These are phyloP conservation scores for Candida quercuum DNA, from an alignment of 805 yeast genomes.

Conservation along the genomic window DNA sequence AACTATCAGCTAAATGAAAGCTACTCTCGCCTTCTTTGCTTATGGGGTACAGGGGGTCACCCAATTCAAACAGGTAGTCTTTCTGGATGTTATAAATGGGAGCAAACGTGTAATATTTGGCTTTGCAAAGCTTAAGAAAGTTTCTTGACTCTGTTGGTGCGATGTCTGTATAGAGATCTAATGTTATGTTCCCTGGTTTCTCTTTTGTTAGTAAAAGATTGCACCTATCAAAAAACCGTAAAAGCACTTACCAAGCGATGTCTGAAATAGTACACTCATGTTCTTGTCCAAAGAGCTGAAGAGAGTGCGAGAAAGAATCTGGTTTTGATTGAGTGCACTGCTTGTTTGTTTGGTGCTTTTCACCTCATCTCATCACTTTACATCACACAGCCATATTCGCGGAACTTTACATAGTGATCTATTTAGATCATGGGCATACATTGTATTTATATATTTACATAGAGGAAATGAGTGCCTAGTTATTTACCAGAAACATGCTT, in stretches of 20 bases:
- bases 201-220: constrained; percentile 18
- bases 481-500: constrained; percentile 41
- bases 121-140: constrained; percentile 50
- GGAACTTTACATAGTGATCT: too few species aligned
- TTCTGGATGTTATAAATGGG: constrained; percentile 41
- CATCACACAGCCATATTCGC: too few species aligned
- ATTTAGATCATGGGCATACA: too few species aligned
- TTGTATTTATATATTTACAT: too few species aligned
- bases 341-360: too few species aligned
- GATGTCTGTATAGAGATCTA: constrained; percentile 36
- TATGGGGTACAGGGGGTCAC: constrained; percentile 43
- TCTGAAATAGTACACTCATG: constrained; percentile 39
- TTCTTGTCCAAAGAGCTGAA: too few species aligned
- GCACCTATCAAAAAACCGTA: too few species aligned
- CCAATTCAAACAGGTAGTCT: constrained; percentile 37
- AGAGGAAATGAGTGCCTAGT: too few species aligned
- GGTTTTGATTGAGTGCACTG: too few species aligned
- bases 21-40: constrained; percentile 26
- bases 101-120: constrained; percentile 44
- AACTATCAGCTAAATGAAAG: constrained; percentile 25
- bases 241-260: constrained; percentile 29
- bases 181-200: constrained; percentile 43
- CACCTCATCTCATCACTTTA: too few species aligned
- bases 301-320: too few species aligned
- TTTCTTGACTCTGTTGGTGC: constrained; percentile 37